These are phyloP conservation scores for Aspergillus clavatus DNA, from an alignment of 2,329 filamentous ascomycete genomes.

Conservation along the genomic window DNA sequence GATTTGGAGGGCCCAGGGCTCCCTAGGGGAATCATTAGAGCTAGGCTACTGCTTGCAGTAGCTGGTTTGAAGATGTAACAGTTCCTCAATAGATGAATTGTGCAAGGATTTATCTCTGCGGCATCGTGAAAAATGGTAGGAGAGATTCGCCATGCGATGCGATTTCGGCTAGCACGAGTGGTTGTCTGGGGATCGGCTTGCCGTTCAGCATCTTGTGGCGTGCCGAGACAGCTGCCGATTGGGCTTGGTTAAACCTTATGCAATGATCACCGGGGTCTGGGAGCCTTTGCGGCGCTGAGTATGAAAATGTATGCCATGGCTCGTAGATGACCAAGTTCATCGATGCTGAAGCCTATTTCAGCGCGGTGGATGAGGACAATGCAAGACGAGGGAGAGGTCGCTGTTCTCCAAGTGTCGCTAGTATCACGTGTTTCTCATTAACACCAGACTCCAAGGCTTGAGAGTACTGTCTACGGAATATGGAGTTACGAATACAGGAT, in stretches of 20 bases:
- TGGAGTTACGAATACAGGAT: no score
- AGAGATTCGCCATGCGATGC: neutral
- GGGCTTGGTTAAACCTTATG: neutral
- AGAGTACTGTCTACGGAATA: no score
- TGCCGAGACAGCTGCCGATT: constrained; percentile 25
- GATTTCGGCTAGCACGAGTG: constrained; percentile 2
- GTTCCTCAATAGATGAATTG: no score
- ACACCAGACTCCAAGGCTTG: no score
- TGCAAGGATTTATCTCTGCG: no score
- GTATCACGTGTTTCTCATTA: no score
- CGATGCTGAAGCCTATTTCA: no score
- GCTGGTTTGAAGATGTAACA: neutral
- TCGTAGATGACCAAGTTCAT: no score
- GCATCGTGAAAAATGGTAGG: neutral
- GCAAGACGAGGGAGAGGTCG: no score
- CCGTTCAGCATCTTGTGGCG: constrained; percentile 11
- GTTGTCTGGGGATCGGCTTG: constrained; percentile 22
- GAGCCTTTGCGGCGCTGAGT: neutral
- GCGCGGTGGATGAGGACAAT: no score
- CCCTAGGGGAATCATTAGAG: constrained; percentile 9
- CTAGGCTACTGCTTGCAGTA: neutral
- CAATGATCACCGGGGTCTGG: neutral
- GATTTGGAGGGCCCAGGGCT: constrained; percentile 1
- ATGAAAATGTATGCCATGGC: no score
- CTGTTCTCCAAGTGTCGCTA: no score